Conservation (phyloP, 371 early-diverging fungal species). For the Rhizopus microsporus region DNA sequence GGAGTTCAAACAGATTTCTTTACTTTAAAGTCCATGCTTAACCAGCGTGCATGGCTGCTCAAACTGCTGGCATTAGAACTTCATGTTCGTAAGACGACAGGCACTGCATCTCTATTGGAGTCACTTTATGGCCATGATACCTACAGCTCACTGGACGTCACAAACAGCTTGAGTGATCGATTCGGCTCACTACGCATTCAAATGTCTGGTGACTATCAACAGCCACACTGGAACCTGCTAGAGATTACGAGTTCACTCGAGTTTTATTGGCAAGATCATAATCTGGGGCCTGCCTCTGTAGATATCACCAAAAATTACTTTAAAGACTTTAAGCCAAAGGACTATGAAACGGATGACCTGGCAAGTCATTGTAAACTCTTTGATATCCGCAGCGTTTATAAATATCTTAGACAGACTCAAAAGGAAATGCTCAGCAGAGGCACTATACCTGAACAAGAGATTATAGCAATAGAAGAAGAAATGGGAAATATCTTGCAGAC, state of each 20-base stretch:
- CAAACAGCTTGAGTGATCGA: neutral
- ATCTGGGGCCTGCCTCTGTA: constrained; percentile 7
- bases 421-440: constrained; percentile 30
- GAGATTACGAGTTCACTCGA: constrained; percentile 58
- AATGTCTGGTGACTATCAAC: constrained; percentile 17
- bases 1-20: constrained; percentile 42
- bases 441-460: constrained; percentile 34
- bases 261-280: constrained; percentile 31
- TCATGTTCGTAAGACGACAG: constrained; percentile 38
- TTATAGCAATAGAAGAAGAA: constrained; percentile 46
- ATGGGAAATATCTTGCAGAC: constrained; percentile 48
- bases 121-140: constrained; percentile 23
- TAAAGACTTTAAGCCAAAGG: constrained; percentile 19
- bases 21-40: constrained; percentile 60
- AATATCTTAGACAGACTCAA: constrained; percentile 25
- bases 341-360: constrained; percentile 9
- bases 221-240: constrained; percentile 52
- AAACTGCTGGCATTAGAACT: constrained; percentile 80
- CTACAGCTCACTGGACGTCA: constrained; percentile 13
- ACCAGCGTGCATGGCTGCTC: constrained; percentile 87
- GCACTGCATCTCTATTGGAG: constrained; percentile 9
- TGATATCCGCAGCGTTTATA: constrained; percentile 63
- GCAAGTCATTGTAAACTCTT: constrained; percentile 49
- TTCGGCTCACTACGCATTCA: constrained; percentile 1
- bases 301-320: constrained; percentile 8